Evolutionary conservation across 805 yeast genomes (phyloP).

Genomic region (Schwanniomyces occidentalis): DNA sequence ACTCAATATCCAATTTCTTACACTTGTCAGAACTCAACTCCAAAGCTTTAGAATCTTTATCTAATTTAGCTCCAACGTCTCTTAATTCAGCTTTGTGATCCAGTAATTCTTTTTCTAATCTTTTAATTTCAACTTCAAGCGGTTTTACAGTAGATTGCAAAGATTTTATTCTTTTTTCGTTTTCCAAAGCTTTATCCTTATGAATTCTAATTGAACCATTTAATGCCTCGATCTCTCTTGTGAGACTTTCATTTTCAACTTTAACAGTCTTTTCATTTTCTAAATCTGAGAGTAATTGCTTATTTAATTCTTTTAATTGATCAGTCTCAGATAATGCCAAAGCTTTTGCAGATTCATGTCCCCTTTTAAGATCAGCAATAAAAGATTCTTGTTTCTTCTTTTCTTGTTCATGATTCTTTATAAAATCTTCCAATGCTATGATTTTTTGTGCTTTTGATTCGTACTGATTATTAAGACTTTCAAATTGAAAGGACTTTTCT

Average conservation of each 20-base stretch:
- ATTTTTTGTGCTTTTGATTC: slow-evolving; percentile 16
- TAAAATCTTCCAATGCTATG: slow-evolving; percentile 19
- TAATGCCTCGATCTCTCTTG: slow-evolving; percentile 12
- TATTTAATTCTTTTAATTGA: slow-evolving; percentile 9
- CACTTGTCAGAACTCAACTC: slow-evolving; percentile 7
- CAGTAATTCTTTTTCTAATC: slow-evolving; percentile 11
- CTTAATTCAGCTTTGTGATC: slow-evolving; percentile 2
- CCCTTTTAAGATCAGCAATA: not conserved
- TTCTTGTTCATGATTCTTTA: slow-evolving; percentile 13
- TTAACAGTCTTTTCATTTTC: slow-evolving; percentile 1
- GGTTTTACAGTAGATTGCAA: slow-evolving; percentile 11
- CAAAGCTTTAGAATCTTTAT: slow-evolving; percentile 20
- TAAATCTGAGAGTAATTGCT: slow-evolving; percentile 10
- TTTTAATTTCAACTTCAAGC: slow-evolving; percentile 11
- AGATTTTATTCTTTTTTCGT: slow-evolving; percentile 14
- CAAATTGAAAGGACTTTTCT: slow-evolving; percentile 12
- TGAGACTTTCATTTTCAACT: slow-evolving; percentile 10
- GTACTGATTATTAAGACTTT: slow-evolving; percentile 13
- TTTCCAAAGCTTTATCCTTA: slow-evolving; percentile 7
- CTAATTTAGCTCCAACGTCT: slow-evolving; percentile 17
- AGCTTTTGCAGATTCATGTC: not conserved
- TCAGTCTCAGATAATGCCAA: slow-evolving; percentile 7
- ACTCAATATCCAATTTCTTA: slow-evolving; percentile 4
- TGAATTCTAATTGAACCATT: slow-evolving; percentile 13
- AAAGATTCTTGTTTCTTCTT: slow-evolving; percentile 1